phyloP scores from a whole-genome alignment of 306 rosid species.

The Prunus campanulata region DNA sequence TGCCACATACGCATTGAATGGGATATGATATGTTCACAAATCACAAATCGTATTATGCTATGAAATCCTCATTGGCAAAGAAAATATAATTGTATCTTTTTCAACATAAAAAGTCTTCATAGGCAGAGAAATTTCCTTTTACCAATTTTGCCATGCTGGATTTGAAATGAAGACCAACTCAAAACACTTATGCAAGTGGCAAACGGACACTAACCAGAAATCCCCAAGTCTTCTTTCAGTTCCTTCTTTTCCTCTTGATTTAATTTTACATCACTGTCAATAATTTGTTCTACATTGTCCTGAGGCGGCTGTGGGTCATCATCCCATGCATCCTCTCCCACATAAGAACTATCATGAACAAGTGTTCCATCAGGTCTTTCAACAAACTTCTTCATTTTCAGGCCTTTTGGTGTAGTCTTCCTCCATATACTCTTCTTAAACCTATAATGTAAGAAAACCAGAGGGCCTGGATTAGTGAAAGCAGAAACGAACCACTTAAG shows the following conservation, averaged over 20 bases:
- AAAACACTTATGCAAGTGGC: not conserved
- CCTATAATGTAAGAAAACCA: constrained; percentile 42
- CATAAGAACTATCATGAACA: constrained; percentile 75
- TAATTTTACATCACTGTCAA: constrained; percentile 55
- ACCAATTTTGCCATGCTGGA: not conserved
- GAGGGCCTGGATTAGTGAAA: constrained; percentile 17
- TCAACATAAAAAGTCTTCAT: no score
- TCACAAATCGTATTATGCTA: not conserved
- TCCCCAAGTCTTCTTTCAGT: constrained; percentile 57
- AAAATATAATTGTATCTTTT: not conserved
- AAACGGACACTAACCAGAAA: constrained; percentile 58
- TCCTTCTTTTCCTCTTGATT: constrained; percentile 59
- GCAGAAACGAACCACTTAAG: not conserved
- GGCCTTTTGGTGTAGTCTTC: constrained; percentile 81
- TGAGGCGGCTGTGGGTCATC: constrained; percentile 57
- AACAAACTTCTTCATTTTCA: constrained; percentile 77
- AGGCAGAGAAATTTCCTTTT: not conserved
- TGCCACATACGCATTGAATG: not conserved
- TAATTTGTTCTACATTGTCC: constrained; percentile 56
- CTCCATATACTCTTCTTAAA: constrained; percentile 89
- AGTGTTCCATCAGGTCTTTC: constrained; percentile 84
- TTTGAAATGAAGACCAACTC: constrained; percentile 16
- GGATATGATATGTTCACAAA: not conserved
- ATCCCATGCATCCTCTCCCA: constrained; percentile 98
- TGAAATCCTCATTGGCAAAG: not conserved